Evolutionary conservation across 768 basidiomycete genomes (phyloP).

Genomic region (Suillus lakei): DNA sequence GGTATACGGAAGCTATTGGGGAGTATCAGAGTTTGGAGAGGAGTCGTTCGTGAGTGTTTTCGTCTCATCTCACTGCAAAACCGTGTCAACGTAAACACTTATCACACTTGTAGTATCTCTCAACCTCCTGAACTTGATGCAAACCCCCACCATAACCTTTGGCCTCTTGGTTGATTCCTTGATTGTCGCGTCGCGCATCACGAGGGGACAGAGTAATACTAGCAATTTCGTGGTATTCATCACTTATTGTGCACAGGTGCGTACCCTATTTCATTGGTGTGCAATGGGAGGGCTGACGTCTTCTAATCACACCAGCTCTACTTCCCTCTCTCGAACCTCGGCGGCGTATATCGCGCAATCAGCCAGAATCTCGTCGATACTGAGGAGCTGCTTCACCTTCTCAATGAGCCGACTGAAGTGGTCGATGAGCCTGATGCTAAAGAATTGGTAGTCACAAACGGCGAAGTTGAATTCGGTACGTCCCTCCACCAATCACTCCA

Average conservation of each 20-base stretch:
- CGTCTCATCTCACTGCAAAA: too few species aligned
- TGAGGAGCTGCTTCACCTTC: constrained; percentile 79
- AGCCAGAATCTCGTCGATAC: constrained; percentile 81
- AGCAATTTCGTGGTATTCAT: constrained; percentile 80
- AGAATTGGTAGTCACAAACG: constrained; percentile 70
- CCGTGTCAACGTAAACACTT: too few species aligned
- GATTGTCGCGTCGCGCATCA: constrained; percentile 75
- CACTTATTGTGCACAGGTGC: constrained; percentile 78
- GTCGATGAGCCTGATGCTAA: constrained; percentile 78
- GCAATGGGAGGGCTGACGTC: constrained; percentile 2
- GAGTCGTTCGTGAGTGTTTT: too few species aligned
- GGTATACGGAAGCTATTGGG: too few species aligned
- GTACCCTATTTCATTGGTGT: constrained; percentile 15
- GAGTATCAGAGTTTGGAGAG: too few species aligned
- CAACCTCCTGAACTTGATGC: constrained; percentile 75
- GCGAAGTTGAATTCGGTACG: constrained; percentile 87
- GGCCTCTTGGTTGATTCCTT: constrained; percentile 82
- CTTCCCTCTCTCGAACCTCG: too few species aligned
- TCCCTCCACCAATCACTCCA: neutral
- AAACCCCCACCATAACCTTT: constrained; percentile 80
- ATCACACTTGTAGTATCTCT: constrained; percentile 53
- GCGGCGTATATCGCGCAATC: too few species aligned
- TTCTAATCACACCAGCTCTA: constrained; percentile 52
- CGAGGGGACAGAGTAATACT: constrained; percentile 51
- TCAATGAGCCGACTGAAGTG: constrained; percentile 84